phyloP scores from a whole-genome alignment of 805 yeast genomes.

The Tetrapisispora phaffii region DNA sequence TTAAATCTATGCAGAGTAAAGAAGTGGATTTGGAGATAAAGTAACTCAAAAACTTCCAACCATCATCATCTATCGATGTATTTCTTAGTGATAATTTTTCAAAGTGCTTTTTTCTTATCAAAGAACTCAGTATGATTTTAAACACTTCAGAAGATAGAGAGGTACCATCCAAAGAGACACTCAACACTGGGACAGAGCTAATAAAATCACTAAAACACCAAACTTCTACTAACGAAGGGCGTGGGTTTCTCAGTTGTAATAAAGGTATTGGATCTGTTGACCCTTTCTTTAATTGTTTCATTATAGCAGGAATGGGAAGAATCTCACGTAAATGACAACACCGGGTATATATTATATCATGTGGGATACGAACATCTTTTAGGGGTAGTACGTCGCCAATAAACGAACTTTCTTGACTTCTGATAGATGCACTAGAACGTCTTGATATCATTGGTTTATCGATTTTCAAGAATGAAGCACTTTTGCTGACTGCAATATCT shows the following conservation, averaged over 20 bases:
- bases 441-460: slow-evolving; percentile 39
- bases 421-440: slow-evolving; percentile 21
- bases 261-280: slow-evolving; percentile 68
- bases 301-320: slow-evolving; percentile 81
- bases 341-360: slow-evolving; percentile 75
- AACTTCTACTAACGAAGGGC: slow-evolving; percentile 81
- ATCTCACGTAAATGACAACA: slow-evolving; percentile 91
- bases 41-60: slow-evolving; percentile 77
- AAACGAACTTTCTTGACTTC: slow-evolving; percentile 8
- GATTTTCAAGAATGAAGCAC: slow-evolving; percentile 31
- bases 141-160: slow-evolving; percentile 65
- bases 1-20: slow-evolving; percentile 52
- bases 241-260: slow-evolving; percentile 70
- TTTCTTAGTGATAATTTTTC: slow-evolving; percentile 72
- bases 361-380: slow-evolving; percentile 28
- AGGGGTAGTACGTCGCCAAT: slow-evolving; percentile 26
- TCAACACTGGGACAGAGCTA: slow-evolving; percentile 71
- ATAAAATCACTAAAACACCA: slow-evolving; percentile 81
- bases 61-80: slow-evolving; percentile 61
- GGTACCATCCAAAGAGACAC: slow-evolving; percentile 75
- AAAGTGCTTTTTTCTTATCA: slow-evolving; percentile 52
- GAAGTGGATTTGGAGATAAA: slow-evolving; percentile 58
- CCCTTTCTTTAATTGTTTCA: slow-evolving; percentile 66
- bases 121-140: slow-evolving; percentile 53
- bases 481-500: slow-evolving; percentile 28